Evolutionary conservation across 2,329 filamentous ascomycete genomes (phyloP).

Genomic region (Stemphylium vesicarium): DNA sequence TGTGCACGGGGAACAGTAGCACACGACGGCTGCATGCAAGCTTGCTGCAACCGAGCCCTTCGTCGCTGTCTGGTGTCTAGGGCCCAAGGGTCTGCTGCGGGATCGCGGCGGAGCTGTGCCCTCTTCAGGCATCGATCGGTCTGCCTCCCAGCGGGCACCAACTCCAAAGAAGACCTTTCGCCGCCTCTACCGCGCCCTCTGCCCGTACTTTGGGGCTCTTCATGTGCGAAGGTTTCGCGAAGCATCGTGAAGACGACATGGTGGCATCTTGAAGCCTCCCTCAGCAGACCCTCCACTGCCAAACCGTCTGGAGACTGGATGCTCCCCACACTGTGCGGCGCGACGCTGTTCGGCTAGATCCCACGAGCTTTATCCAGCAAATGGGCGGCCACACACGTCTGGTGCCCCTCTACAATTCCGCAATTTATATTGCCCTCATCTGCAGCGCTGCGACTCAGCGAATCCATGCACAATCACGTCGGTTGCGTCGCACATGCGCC

Average conservation of each 20-base stretch:
- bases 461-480: conserved; percentile 18
- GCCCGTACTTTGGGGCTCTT: conserved; percentile 10
- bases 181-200: conserved; percentile 14
- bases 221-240: background rate
- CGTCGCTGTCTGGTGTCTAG: conserved; percentile 15
- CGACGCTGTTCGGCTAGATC: background rate
- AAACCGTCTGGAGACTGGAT: background rate
- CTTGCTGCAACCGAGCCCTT: conserved; percentile 16
- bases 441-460: conserved; percentile 17
- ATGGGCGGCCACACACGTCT: conserved; percentile 2
- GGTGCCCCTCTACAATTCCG: conserved; percentile 2
- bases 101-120: conserved; percentile 15
- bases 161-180: conserved; percentile 6
- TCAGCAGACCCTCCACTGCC: conserved; percentile 1
- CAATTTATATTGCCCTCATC: conserved; percentile 14
- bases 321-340: background rate
- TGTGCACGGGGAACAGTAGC: conserved; percentile 12
- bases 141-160: conserved; percentile 18
- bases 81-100: conserved; percentile 16
- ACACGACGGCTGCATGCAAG: conserved; percentile 22
- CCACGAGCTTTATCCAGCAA: conserved; percentile 16
- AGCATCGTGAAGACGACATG: background rate
- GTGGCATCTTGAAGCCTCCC: background rate
- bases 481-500: conserved; percentile 11
- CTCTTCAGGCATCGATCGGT: conserved; percentile 10